Evolutionary conservation across 108 stramenopile genomes (phyloP).

Genomic region (Cyclotella choctawhatcheeana): DNA sequence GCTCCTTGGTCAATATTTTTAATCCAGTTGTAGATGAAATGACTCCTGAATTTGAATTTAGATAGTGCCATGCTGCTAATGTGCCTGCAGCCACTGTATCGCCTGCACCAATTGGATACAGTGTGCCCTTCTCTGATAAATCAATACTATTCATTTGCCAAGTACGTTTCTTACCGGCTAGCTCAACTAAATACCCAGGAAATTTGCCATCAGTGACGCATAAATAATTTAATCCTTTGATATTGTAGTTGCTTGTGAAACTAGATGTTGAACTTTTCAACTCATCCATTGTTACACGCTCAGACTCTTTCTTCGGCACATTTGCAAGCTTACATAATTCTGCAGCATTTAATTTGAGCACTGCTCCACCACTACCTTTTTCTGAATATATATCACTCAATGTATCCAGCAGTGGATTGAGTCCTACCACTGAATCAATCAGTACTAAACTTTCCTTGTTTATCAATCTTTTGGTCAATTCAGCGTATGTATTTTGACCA

Average conservation of each 20-base stretch:
- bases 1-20: constrained; percentile 2
- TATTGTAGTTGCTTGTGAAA: constrained; percentile 57
- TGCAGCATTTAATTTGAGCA: constrained; percentile 82
- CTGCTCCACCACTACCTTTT: constrained; percentile 38
- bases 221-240: constrained; percentile 63
- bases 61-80: constrained; percentile 73
- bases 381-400: constrained; percentile 22
- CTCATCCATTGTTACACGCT: constrained; percentile 51
- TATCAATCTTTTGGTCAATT: constrained; percentile 48
- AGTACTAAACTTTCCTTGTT: constrained; percentile 60
- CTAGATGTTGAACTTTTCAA: constrained; percentile 46
- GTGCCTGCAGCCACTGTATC: constrained; percentile 88
- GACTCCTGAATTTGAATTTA: constrained; percentile 36
- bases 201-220: constrained; percentile 50
- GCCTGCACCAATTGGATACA: constrained; percentile 90
- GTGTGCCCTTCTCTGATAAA: constrained; percentile 21
- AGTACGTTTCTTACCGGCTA: constrained; percentile 28
- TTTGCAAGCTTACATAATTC: constrained; percentile 76
- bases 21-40: constrained; percentile 8
- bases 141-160: constrained; percentile 57
- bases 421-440: constrained; percentile 84
- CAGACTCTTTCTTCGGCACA: constrained; percentile 52
- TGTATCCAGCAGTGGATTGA: constrained; percentile 52
- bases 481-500: constrained; percentile 66
- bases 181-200: constrained; percentile 64